These are phyloP conservation scores for Xerocomus potaroensis DNA, from an alignment of 768 basidiomycete genomes.

Conservation along the genomic window DNA sequence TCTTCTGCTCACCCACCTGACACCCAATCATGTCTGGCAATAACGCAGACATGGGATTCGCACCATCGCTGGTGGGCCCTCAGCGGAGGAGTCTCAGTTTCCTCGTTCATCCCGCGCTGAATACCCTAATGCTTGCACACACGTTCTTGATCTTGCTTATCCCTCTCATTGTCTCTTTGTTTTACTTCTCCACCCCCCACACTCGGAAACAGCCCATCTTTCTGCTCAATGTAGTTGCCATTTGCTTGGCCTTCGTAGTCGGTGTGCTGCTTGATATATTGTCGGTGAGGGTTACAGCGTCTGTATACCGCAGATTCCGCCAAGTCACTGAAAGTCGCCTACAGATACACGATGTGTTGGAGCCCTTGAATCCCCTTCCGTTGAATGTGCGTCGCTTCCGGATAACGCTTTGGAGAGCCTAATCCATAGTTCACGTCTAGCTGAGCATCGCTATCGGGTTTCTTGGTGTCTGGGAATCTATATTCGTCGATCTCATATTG, in stretches of 20 bases:
- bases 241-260: slow-evolving; percentile 11
- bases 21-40: slow-evolving; percentile 7
- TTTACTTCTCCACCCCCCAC: slow-evolving; percentile 15
- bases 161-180: slow-evolving; percentile 15
- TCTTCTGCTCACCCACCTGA: background rate
- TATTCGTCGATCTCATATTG: slow-evolving; percentile 24
- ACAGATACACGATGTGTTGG: slow-evolving; percentile 23
- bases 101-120: background rate
- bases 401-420: background rate
- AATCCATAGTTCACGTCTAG: slow-evolving; percentile 1
- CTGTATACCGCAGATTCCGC: background rate
- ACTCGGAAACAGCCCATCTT: slow-evolving; percentile 19
- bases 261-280: slow-evolving; percentile 10
- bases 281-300: slow-evolving; percentile 2
- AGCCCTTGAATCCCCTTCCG: slow-evolving; percentile 15
- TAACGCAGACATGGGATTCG: background rate
- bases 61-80: background rate
- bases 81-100: background rate
- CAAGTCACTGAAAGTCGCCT: background rate
- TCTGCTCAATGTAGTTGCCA: slow-evolving; percentile 14
- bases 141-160: slow-evolving; percentile 19
- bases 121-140: slow-evolving; percentile 3
- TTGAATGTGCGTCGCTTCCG: background rate
- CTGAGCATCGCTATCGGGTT: slow-evolving; percentile 18
- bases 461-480: slow-evolving; percentile 20